phyloP scores from a whole-genome alignment of 2,329 filamentous ascomycete genomes.

The Phyllosticta capitalensis region DNA sequence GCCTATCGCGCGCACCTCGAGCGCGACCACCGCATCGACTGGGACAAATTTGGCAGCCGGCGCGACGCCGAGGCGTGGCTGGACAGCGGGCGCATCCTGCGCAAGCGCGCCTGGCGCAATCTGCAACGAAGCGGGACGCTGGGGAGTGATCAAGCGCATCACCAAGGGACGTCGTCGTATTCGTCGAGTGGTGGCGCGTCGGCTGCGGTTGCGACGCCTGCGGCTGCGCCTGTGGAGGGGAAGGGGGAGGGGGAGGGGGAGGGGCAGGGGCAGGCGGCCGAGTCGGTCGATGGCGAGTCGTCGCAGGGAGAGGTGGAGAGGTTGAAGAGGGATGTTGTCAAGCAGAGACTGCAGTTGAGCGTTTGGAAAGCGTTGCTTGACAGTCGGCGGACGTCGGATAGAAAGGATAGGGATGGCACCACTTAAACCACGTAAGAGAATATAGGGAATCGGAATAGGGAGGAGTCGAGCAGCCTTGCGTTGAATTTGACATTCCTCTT shows the following conservation, averaged over 20 bases:
- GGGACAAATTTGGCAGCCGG: neutral
- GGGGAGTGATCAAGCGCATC: neutral
- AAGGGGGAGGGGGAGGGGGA: neutral
- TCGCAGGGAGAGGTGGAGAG: neutral
- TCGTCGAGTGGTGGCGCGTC: no score
- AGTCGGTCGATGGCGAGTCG: neutral
- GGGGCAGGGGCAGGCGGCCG: neutral
- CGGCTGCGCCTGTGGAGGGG: neutral
- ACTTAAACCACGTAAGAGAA: no score
- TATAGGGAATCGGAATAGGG: no score
- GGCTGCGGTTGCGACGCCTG: no score
- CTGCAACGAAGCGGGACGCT: neutral
- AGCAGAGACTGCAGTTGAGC: neutral
- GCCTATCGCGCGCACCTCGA: neutral
- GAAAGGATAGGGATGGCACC: no score
- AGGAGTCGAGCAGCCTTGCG: no score
- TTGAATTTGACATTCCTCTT: no score
- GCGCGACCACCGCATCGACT: neutral
- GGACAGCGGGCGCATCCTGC: neutral
- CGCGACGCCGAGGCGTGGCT: neutral
- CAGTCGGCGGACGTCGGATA: neutral
- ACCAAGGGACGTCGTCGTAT: neutral
- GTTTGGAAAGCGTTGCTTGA: neutral
- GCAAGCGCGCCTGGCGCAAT: neutral
- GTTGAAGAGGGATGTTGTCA: neutral